phyloP scores from a whole-genome alignment of 495 filamentous ascomycete genomes.

The Durotheca rogersii region DNA sequence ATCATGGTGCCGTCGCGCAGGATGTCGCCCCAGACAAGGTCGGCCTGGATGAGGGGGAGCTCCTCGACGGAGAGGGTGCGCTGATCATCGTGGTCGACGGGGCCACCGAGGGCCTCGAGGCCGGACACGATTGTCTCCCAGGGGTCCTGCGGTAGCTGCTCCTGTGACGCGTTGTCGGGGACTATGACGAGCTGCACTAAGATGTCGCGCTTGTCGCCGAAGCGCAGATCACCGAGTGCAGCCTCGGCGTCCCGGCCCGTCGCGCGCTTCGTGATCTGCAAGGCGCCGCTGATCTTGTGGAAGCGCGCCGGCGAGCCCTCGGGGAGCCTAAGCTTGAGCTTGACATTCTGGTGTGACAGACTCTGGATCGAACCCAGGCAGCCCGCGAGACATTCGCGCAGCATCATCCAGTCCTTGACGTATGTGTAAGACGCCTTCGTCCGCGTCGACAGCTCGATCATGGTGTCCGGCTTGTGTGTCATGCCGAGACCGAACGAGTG shows the following conservation, averaged over 20 bases:
- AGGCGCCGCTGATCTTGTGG: constrained; percentile 94
- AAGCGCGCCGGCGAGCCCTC: constrained; percentile 98
- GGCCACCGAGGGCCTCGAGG: constrained; percentile 90
- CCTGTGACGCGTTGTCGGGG: constrained; percentile 82
- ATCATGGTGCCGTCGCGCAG: constrained; percentile 86
- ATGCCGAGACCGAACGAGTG: constrained; percentile 95
- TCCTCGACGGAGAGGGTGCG: constrained; percentile 87
- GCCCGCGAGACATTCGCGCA: constrained; percentile 93
- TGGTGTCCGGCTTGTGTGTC: constrained; percentile 97
- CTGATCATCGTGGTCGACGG: constrained; percentile 82
- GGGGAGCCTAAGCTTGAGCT: constrained; percentile 89
- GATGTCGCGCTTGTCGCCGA: constrained; percentile 97
- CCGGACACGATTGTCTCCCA: constrained; percentile 98
- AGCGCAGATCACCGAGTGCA: constrained; percentile 86
- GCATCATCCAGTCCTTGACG: constrained; percentile 99
- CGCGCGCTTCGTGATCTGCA: constrained; percentile 97
- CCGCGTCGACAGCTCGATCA: constrained; percentile 94
- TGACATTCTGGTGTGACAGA: constrained; percentile 97
- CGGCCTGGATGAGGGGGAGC: constrained; percentile 92
- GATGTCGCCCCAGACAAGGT: constrained; percentile 91
- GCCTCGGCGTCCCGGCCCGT: constrained; percentile 95
- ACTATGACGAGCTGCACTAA: constrained; percentile 92
- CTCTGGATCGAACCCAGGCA: constrained; percentile 93
- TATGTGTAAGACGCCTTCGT: constrained; percentile 98
- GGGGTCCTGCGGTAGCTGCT: constrained; percentile 84